Conservation (phyloP, 2,329 filamentous ascomycete species). For the Huntiella moniliformis region DNA sequence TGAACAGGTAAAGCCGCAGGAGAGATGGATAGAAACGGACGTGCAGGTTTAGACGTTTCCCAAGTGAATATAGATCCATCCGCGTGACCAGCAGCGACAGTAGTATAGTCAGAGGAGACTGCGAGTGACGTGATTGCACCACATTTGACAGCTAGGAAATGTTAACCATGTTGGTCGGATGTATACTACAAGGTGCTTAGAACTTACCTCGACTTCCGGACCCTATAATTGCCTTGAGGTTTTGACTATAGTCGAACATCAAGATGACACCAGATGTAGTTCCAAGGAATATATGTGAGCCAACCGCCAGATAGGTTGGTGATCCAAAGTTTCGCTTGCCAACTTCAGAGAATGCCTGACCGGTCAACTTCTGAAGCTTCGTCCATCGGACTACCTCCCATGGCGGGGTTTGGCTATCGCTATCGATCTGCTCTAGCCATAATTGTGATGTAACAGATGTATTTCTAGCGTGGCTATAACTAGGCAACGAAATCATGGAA, state of each 20-base stretch:
- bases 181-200: neutral
- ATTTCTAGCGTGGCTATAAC: conserved; percentile 56
- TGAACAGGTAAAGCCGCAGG: conserved; percentile 41
- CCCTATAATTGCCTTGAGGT: conserved; percentile 81
- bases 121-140: conserved; percentile 74
- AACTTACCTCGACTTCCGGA: conserved; percentile 67
- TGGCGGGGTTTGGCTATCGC: conserved; percentile 56
- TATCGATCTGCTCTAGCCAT: conserved; percentile 40
- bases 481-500: conserved; percentile 56
- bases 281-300: conserved; percentile 72
- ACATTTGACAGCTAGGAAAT: conserved; percentile 57
- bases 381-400: conserved; percentile 99
- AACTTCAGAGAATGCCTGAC: conserved; percentile 78
- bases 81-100: conserved; percentile 74
- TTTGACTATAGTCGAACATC: conserved; percentile 95
- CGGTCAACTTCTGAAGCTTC: conserved; percentile 71
- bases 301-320: conserved; percentile 76
- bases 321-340: conserved; percentile 84
- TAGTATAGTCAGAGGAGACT: conserved; percentile 83
- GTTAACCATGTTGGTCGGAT: neutral
- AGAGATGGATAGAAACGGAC: conserved; percentile 75
- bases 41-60: conserved; percentile 67
- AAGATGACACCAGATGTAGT: conserved; percentile 89
- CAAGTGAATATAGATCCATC: conserved; percentile 91
- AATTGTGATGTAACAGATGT: conserved; percentile 60